Evolutionary conservation across 441 rosid species (phyloP).

Genomic region (Populus hybrid): DNA sequence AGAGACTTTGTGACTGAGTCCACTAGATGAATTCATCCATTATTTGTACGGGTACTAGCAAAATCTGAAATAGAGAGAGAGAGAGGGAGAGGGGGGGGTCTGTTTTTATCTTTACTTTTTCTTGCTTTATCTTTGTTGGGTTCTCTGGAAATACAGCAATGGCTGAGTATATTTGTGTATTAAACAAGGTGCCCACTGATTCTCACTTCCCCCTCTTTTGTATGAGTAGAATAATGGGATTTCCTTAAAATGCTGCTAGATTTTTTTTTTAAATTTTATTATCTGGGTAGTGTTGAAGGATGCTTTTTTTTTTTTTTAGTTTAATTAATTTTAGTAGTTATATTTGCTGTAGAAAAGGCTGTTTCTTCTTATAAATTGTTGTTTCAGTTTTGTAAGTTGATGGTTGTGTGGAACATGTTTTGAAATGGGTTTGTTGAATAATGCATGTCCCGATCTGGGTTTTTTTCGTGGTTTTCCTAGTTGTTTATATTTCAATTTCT

Average conservation of each 20-base stretch:
- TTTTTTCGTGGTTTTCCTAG: not conserved
- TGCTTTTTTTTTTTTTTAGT: constrained; percentile 1
- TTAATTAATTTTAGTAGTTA: not conserved
- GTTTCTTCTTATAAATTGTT: not conserved
- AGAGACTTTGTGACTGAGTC: not conserved
- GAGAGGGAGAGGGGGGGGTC: not conserved
- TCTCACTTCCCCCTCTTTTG: not conserved
- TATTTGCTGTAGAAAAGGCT: not conserved
- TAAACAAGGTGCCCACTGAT: constrained; percentile 48
- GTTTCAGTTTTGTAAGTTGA: constrained; percentile 5
- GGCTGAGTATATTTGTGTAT: constrained; percentile 56
- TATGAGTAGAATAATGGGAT: not conserved
- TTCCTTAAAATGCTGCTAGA: not conserved
- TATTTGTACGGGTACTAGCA: not conserved
- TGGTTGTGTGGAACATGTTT: constrained; percentile 2
- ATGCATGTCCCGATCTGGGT: constrained; percentile 33
- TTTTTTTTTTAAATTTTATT: not conserved
- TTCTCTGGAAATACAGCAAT: constrained; percentile 30
- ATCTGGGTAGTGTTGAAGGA: constrained; percentile 9
- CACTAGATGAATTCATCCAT: not conserved
- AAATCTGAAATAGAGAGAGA: not conserved
- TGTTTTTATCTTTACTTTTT: not conserved
- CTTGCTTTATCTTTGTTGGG: constrained; percentile 8
- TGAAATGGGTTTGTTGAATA: constrained; percentile 11
- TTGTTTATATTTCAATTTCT: constrained; percentile 2